Conservation (phyloP, 1,284 basidiomycete species). For the Marasmius sp. region DNA sequence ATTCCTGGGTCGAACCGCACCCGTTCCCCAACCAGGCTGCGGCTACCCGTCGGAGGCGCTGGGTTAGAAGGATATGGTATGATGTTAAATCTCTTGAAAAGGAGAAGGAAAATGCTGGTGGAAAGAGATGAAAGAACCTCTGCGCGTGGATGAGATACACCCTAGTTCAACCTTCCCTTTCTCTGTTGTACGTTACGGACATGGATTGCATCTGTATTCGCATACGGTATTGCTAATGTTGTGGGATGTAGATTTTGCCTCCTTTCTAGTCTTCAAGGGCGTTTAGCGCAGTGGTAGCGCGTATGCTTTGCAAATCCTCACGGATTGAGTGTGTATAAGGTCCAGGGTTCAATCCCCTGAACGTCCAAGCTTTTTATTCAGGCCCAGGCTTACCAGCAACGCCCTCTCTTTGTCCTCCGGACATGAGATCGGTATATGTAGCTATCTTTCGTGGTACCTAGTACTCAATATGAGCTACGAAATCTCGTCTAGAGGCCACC, state of each 20-base stretch:
- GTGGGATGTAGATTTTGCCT: too few species aligned
- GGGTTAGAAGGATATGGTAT: conserved; percentile 12
- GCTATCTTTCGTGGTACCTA: too few species aligned
- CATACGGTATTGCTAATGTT: too few species aligned
- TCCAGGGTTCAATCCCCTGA: background rate
- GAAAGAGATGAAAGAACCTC: background rate
- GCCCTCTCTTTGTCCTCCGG: too few species aligned
- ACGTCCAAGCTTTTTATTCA: background rate
- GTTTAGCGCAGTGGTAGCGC: background rate
- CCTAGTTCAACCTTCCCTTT: too few species aligned
- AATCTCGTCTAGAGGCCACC: background rate
- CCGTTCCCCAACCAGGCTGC: conserved; percentile 39
- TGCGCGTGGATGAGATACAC: too few species aligned
- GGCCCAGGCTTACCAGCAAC: background rate
- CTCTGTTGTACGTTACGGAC: too few species aligned
- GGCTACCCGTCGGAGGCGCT: conserved; percentile 13
- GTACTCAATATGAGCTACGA: background rate
- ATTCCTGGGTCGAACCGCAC: conserved; percentile 60
- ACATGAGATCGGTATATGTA: too few species aligned
- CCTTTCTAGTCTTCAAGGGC: too few species aligned
- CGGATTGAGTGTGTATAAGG: background rate
- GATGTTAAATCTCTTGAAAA: background rate
- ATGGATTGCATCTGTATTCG: too few species aligned
- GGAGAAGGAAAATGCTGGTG: background rate
- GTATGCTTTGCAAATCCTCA: background rate